These are phyloP conservation scores for Globisporangium echinulatum DNA, from an alignment of 352 stramenopile genomes.

Conservation along the genomic window DNA sequence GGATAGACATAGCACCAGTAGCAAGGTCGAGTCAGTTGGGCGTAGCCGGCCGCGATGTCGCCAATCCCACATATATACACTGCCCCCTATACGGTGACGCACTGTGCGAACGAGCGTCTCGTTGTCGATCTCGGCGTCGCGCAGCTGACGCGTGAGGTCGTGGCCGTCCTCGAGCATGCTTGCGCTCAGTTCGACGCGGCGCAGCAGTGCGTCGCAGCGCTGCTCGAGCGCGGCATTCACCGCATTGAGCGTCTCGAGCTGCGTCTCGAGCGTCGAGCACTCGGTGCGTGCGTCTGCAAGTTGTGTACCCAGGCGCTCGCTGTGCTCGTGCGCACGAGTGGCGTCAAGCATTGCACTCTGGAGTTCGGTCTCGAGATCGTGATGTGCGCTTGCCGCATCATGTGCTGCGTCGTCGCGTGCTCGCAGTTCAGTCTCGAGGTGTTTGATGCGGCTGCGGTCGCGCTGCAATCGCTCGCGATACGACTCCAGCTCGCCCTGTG, in stretches of 20 bases:
- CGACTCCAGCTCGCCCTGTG: conserved; percentile 31
- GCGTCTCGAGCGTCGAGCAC: conserved; percentile 50
- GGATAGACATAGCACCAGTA: background rate
- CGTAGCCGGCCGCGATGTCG: too few species aligned
- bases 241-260: conserved; percentile 65
- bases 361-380: conserved; percentile 53
- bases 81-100: background rate
- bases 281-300: conserved; percentile 47
- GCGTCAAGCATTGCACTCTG: conserved; percentile 46
- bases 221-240: conserved; percentile 72
- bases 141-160: conserved; percentile 57
- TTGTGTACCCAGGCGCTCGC: conserved; percentile 35
- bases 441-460: conserved; percentile 45
- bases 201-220: conserved; percentile 57
- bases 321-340: conserved; percentile 43
- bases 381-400: conserved; percentile 21
- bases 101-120: conserved; percentile 61
- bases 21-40: too few species aligned
- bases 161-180: conserved; percentile 41
- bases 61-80: background rate
- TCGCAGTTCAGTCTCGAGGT: conserved; percentile 44
- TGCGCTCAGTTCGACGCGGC: conserved; percentile 49
- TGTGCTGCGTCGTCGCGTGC: conserved; percentile 31
- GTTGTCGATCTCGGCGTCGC: conserved; percentile 62
- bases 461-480: conserved; percentile 46